Evolutionary conservation across 2,329 filamentous ascomycete species (phyloP), one percentile per base, ranked within the genome.

Genomic region (Fusarium scirpi): DNA sequence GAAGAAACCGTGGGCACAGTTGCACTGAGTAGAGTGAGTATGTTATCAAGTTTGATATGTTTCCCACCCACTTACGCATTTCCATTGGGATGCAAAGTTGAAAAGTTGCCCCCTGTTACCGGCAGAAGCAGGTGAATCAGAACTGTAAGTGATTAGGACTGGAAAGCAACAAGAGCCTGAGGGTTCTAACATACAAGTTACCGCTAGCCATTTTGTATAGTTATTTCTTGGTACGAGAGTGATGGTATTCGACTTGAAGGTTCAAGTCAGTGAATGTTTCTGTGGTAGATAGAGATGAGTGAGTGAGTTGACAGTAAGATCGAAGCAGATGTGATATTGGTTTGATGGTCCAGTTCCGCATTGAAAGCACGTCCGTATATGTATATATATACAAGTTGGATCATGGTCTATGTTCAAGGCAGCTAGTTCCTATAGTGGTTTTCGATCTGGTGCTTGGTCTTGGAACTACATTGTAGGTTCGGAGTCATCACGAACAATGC

Each of bases 1-100:
- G 5, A 61, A 56, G 57, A 55, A 62, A 3, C 69, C 69, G 5
- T 8, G 3, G 3, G 2, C 3, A 22, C 69, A 71, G 1, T 59
- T 18, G 15, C 69, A 71, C 69, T 70, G 2, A 4, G 20, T 5
- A 30, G 18, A 15, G 16, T 67, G 2, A 58, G 24, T 16, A 34
- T 43, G 2, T 8, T n/a, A 8, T 38, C 9, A n/a, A 13, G 8
- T 15, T 3, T 25, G 15, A n/a, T 5, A 12, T 12, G 20, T 10
- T 13, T 53, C 11, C 3, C 12, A 1, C 10, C 16, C 1, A 47
- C 67, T 12, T 55, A 69, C 68, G 5, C 68, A 70, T 9, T 22
- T 10, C 68, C 68, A 70, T 11, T 9, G 5, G 5, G 43, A 34
- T 15, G 38, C 3, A 1, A 40, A 48, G 47, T 70, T 24, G 29